These are phyloP conservation scores for Apiotrichum mycotoxinovorans DNA, from an alignment of 1,284 basidiomycete genomes.

Conservation along the genomic window DNA sequence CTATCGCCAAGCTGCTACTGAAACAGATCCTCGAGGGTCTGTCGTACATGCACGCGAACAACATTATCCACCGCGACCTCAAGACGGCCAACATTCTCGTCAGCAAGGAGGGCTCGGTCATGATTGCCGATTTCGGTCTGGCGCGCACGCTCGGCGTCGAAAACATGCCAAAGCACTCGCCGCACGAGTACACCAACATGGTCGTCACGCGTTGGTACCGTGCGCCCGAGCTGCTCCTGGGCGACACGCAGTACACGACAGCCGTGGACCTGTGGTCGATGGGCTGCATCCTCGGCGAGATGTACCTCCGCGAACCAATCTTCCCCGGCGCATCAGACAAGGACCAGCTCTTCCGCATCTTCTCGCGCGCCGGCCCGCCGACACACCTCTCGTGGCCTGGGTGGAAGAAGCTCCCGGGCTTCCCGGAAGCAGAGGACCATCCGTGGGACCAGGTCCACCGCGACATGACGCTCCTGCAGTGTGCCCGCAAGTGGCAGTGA, in stretches of 20 bases:
- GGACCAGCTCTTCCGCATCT: conserved; percentile 87
- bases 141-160: conserved; percentile 58
- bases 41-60: conserved; percentile 90
- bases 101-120: conserved; percentile 72
- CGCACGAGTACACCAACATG: conserved; percentile 83
- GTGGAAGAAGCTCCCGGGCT: conserved; percentile 71
- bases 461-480: conserved; percentile 26
- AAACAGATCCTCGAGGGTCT: conserved; percentile 91
- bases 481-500: conserved; percentile 33
- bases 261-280: conserved; percentile 99
- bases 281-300: conserved; percentile 90
- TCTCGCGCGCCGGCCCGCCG: conserved; percentile 80
- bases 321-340: conserved; percentile 82
- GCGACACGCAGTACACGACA: conserved; percentile 82
- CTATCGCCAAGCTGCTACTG: conserved; percentile 93
- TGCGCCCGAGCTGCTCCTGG: conserved; percentile 89
- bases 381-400: conserved; percentile 72
- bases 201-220: conserved; percentile 99
- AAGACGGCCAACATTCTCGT: conserved; percentile 97
- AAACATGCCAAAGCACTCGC: conserved; percentile 48
- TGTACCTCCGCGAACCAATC: conserved; percentile 85
- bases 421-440: conserved; percentile 59
- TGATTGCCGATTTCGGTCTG: conserved; percentile 95
- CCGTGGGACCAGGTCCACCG: conserved; percentile 35
- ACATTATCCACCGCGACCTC: conserved; percentile 96